A percentile compares a stretch with the other conserved stretches of the same genome.
Conservation (phyloP, 31 red algal species). For the Bonnemaisonia californica region DNA sequence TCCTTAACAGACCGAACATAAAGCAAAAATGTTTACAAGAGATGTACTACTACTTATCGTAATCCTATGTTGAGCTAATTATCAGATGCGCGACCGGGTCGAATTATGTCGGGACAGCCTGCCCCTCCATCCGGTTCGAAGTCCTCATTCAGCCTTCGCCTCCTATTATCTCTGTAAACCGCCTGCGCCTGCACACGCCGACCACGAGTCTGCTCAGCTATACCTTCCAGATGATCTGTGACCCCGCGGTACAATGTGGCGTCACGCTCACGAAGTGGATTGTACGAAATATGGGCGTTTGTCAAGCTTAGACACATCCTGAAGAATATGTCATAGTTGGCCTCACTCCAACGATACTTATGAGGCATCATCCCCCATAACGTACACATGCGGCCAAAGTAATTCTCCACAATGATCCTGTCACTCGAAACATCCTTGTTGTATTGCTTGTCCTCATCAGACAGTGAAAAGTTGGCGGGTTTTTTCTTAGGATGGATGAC, state of each 20-base stretch:
- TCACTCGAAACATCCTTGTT: neutral
- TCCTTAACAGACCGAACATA: no score
- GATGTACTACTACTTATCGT: no score
- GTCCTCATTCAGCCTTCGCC: neutral
- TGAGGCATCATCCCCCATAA: neutral
- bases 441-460: neutral
- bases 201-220: neutral
- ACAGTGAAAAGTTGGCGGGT: neutral
- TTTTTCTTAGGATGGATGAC: neutral
- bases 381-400: neutral
- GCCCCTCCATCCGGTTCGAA: no score
- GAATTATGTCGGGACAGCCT: no score
- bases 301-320: neutral
- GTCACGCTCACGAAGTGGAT: neutral
- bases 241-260: neutral
- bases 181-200: neutral
- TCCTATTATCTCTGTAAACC: neutral
- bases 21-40: no score
- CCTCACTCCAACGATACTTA: neutral
- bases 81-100: no score
- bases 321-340: neutral
- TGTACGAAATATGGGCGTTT: neutral
- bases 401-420: neutral
- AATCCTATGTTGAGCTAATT: no score
- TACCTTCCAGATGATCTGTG: neutral